Conservation (phyloP, 2,329 filamentous ascomycete genomes). For the Clarireedia homoeocarpa region DNA sequence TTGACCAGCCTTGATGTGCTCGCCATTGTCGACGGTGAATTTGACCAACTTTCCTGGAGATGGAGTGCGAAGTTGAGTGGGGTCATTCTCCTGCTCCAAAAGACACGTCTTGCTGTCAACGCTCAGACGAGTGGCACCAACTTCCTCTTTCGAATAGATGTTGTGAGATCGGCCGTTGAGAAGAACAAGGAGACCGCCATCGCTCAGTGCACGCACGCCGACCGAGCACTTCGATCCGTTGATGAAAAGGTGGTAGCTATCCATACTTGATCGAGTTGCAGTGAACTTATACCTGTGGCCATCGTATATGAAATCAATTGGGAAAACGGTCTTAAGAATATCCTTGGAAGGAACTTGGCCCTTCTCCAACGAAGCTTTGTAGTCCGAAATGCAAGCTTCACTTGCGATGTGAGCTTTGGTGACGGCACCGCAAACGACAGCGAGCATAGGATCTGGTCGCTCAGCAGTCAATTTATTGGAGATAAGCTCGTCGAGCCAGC, state of each 20-base stretch:
- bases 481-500: constrained; percentile 97
- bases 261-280: constrained; percentile 79
- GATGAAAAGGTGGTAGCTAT: constrained; percentile 97
- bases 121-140: constrained; percentile 87
- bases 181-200: constrained; percentile 87
- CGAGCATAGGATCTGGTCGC: constrained; percentile 85
- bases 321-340: constrained; percentile 94
- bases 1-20: constrained; percentile 87
- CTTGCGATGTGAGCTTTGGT: constrained; percentile 94
- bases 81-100: constrained; percentile 97
- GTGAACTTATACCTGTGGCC: constrained; percentile 97
- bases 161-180: constrained; percentile 93
- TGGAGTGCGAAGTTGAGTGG: constrained; percentile 89
- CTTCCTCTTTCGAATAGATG: constrained; percentile 99
- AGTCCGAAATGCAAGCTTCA: constrained; percentile 80
- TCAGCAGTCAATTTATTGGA: constrained; percentile 96
- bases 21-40: constrained; percentile 91
- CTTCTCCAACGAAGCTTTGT: constrained; percentile 84
- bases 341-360: constrained; percentile 96
- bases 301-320: constrained; percentile 98
- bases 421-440: constrained; percentile 90
- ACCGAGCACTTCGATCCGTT: constrained; percentile 96
- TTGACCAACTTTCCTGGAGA: constrained; percentile 97
- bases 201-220: constrained; percentile 84
- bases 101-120: constrained; percentile 98